phyloP scores from a whole-genome alignment of 805 yeast genomes.

The Yarrowia sp. region DNA sequence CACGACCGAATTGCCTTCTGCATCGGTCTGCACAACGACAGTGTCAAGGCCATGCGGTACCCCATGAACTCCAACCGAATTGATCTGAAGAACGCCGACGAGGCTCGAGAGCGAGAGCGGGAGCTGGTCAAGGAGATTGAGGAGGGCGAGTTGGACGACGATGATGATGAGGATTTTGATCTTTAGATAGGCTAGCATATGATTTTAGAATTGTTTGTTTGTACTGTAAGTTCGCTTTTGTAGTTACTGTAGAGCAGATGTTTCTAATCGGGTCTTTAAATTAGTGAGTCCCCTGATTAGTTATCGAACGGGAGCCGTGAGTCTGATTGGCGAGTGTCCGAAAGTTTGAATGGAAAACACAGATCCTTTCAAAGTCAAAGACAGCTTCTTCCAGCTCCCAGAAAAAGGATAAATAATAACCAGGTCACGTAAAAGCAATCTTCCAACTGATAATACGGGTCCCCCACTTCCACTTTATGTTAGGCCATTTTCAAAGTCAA shows the following conservation, averaged over 20 bases:
- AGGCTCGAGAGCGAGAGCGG: slow-evolving; percentile 57
- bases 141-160: slow-evolving; percentile 45
- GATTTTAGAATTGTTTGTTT: neutral
- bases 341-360: too few species aligned
- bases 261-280: too few species aligned
- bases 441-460: neutral
- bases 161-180: slow-evolving; percentile 35
- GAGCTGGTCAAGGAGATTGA: slow-evolving; percentile 47
- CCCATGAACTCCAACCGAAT: slow-evolving; percentile 56
- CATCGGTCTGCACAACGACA: slow-evolving; percentile 80
- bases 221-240: too few species aligned
- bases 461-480: neutral
- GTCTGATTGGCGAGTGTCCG: too few species aligned
- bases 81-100: slow-evolving; percentile 52
- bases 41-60: slow-evolving; percentile 92
- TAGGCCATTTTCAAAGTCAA: neutral
- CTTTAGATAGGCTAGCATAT: slow-evolving; percentile 25
- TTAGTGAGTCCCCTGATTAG: too few species aligned
- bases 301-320: too few species aligned
- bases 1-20: slow-evolving; percentile 94
- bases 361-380: too few species aligned
- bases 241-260: too few species aligned
- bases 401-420: too few species aligned
- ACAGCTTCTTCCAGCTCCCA: too few species aligned
- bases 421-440: too few species aligned